A percentile compares a stretch with the other conserved stretches of the same genome.
Evolutionary conservation across 768 basidiomycete genomes (phyloP).

Genomic region (Suillus spraguei): DNA sequence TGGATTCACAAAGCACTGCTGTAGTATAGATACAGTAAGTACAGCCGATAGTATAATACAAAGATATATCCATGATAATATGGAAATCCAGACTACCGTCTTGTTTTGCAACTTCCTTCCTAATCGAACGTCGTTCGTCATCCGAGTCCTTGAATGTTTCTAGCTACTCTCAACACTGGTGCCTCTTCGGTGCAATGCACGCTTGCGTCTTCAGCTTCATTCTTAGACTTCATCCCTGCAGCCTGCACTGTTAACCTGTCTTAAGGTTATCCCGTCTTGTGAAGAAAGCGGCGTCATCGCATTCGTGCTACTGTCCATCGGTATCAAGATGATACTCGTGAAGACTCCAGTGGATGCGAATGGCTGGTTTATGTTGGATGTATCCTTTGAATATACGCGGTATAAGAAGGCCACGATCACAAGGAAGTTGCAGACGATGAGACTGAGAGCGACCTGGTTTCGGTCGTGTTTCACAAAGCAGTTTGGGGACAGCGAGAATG

Average conservation of each 20-base stretch:
- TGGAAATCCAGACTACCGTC: not conserved
- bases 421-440: constrained; percentile 29
- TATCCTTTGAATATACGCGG: constrained; percentile 15
- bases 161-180: not conserved
- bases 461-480: not conserved
- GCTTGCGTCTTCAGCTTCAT: not conserved
- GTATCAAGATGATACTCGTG: not conserved
- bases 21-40: not conserved
- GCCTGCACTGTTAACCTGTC: not conserved
- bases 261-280: constrained; percentile 30
- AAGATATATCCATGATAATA: too few relatives aligned
- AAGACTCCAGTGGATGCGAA: not conserved
- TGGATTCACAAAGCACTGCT: too few relatives aligned
- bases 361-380: constrained; percentile 10
- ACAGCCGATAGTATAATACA: not conserved
- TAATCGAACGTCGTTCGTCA: not conserved
- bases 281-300: not conserved
- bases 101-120: not conserved
- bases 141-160: not conserved
- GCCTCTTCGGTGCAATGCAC: not conserved
- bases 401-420: constrained; percentile 28
- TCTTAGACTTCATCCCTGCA: not conserved
- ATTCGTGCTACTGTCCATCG: not conserved
- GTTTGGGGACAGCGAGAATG: not conserved
- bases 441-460: constrained; percentile 24